A percentile compares a stretch with the other conserved stretches of the same genome.
phyloP scores from a whole-genome alignment of 2,329 filamentous ascomycete species.

The Arthrobotrys megalospora region DNA sequence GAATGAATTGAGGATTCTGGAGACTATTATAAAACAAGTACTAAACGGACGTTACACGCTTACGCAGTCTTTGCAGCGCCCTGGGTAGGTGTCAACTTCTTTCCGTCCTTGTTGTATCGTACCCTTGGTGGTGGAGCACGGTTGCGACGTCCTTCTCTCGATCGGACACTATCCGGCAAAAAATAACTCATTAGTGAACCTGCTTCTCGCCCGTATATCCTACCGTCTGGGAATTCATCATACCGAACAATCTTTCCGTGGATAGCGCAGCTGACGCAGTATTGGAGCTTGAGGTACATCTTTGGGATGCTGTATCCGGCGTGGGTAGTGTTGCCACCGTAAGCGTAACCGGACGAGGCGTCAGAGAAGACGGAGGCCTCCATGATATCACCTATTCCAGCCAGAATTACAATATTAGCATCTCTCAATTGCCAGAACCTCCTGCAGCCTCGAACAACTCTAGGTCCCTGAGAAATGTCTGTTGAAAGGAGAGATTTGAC shows the following conservation, averaged over 20 bases:
- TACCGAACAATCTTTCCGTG: constrained; percentile 99
- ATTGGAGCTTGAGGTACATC: constrained; percentile 99
- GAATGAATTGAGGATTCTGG: constrained; percentile 35
- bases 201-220: background rate
- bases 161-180: constrained; percentile 82
- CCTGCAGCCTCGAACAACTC: background rate
- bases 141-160: constrained; percentile 96
- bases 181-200: constrained; percentile 68
- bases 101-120: constrained; percentile 99
- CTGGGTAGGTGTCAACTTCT: constrained; percentile 96
- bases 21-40: constrained; percentile 46
- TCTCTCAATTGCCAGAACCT: background rate
- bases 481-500: constrained; percentile 68
- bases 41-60: constrained; percentile 24
- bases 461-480: background rate
- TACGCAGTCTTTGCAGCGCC: constrained; percentile 74
- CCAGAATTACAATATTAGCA: constrained; percentile 1
- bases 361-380: constrained; percentile 95
- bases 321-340: constrained; percentile 21
- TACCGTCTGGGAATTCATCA: constrained; percentile 69
- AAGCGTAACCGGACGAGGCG: constrained; percentile 38
- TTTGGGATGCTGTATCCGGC: constrained; percentile 98
- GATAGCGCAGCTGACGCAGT: constrained; percentile 99
- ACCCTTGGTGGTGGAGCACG: constrained; percentile 97
- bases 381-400: constrained; percentile 93